Percentiles rank a stretch among this genome's conserved stretches.
phyloP scores from a whole-genome alignment of 495 filamentous ascomycete species.

The Penicillium roqueforti region DNA sequence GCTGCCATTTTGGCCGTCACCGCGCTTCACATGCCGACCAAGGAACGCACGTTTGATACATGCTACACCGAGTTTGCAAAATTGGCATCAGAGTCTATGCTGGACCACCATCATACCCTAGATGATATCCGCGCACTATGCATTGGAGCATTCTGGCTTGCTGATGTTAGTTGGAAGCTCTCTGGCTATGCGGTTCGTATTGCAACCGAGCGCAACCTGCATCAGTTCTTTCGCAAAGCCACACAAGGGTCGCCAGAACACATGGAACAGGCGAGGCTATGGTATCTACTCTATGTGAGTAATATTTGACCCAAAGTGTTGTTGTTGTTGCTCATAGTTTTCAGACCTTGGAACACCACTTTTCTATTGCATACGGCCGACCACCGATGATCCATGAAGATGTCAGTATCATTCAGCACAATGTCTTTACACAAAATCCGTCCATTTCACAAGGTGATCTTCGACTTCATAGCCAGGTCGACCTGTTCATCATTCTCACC shows the following conservation, averaged over 20 bases:
- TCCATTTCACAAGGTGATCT: constrained; percentile 48
- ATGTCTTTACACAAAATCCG: constrained; percentile 43
- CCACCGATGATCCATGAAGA: constrained; percentile 55
- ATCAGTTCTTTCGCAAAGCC: constrained; percentile 49
- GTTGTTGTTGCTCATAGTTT: constrained; percentile 14
- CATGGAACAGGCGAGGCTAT: constrained; percentile 43
- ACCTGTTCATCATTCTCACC: constrained; percentile 55
- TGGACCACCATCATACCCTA: constrained; percentile 46
- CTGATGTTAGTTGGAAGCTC: constrained; percentile 54
- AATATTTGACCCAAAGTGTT: neutral
- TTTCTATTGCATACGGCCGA: constrained; percentile 51
- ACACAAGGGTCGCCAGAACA: constrained; percentile 44
- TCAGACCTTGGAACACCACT: constrained; percentile 52
- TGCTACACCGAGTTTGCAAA: constrained; percentile 52
- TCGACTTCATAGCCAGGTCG: constrained; percentile 54
- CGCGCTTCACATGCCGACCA: constrained; percentile 46
- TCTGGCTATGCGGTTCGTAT: constrained; percentile 55
- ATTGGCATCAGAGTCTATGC: constrained; percentile 49
- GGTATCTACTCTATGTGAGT: constrained; percentile 53
- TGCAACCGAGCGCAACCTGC: constrained; percentile 49
- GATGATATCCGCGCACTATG: constrained; percentile 52
- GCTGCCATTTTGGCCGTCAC: constrained; percentile 51
- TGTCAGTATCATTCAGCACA: constrained; percentile 47
- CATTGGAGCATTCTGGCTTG: constrained; percentile 54
- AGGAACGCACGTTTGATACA: constrained; percentile 45